Percentiles rank a stretch among this genome's conserved stretches.
Evolutionary conservation across 345 rosid genomes (phyloP).

Genomic region (Populus alba): DNA sequence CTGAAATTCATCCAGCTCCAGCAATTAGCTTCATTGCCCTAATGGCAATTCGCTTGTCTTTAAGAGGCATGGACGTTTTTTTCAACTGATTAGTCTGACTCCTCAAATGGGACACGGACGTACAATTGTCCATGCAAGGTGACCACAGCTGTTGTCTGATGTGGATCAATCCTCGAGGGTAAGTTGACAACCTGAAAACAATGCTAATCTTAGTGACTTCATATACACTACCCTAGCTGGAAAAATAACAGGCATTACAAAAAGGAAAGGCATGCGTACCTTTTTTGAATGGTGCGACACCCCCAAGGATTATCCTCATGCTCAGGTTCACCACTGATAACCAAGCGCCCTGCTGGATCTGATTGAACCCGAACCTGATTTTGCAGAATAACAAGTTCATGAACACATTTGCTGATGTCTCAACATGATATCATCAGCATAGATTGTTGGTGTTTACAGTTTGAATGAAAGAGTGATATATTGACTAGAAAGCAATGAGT

Average conservation of each 20-base stretch:
- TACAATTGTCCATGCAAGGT: conserved; percentile 69
- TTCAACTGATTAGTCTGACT: conserved; percentile 14
- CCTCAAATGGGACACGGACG: conserved; percentile 65
- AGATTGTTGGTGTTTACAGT: not conserved
- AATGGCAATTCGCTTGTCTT: not conserved
- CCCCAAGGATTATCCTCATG: conserved; percentile 73
- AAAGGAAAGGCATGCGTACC: conserved; percentile 23
- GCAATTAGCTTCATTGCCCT: not conserved
- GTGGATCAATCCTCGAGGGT: conserved; percentile 63
- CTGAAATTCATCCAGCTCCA: not conserved
- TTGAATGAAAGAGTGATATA: not conserved
- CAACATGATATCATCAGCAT: not conserved
- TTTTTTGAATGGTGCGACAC: conserved; percentile 67
- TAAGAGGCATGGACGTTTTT: not conserved
- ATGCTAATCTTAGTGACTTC: not conserved
- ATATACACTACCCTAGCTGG: not conserved
- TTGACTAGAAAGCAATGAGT: not conserved
- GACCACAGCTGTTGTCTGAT: conserved; percentile 69
- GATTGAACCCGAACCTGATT: conserved; percentile 72
- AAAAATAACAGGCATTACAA: not conserved
- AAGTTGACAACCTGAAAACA: conserved; percentile 54
- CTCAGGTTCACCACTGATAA: conserved; percentile 66
- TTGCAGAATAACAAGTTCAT: conserved; percentile 1
- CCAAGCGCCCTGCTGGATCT: conserved; percentile 71
- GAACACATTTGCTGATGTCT: not conserved